These are phyloP conservation scores for Venturia nashicola DNA, from an alignment of 2,329 filamentous ascomycete genomes.

Conservation along the genomic window DNA sequence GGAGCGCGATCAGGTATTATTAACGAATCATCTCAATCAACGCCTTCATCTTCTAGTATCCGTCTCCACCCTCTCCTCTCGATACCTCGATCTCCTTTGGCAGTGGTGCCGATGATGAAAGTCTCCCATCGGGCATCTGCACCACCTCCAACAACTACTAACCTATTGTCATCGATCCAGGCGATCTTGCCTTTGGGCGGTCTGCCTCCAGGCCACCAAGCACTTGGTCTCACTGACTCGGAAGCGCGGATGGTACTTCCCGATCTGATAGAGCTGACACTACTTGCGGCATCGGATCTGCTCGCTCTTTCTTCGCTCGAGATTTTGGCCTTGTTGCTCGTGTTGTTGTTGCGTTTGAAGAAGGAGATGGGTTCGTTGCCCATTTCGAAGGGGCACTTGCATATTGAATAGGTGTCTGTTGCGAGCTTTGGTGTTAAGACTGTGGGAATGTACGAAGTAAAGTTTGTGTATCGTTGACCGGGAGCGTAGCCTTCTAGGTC, in stretches of 20 bases:
- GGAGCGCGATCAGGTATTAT: neutral
- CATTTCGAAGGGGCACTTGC: slow-evolving; percentile 69
- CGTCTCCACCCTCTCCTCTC: slow-evolving; percentile 71
- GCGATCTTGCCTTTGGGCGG: slow-evolving; percentile 76
- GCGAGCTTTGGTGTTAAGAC: slow-evolving; percentile 62
- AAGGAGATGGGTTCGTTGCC: slow-evolving; percentile 51
- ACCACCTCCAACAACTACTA: slow-evolving; percentile 69
- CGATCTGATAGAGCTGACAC: neutral
- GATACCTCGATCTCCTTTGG: slow-evolving; percentile 49
- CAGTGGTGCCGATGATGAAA: slow-evolving; percentile 53
- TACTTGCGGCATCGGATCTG: neutral
- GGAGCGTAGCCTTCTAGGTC: slow-evolving; percentile 33
- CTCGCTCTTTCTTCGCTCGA: neutral
- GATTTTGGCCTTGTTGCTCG: neutral
- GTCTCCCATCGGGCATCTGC: slow-evolving; percentile 79
- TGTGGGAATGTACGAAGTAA: slow-evolving; percentile 64
- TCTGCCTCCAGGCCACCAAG: slow-evolving; percentile 17
- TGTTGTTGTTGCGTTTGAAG: slow-evolving; percentile 12
- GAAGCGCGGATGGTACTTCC: neutral
- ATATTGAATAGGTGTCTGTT: slow-evolving; percentile 79
- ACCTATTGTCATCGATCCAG: slow-evolving; percentile 63
- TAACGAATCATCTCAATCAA: neutral
- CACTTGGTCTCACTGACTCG: slow-evolving; percentile 26
- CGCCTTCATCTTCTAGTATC: slow-evolving; percentile 41
- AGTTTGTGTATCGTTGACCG: slow-evolving; percentile 70